Base-by-base conservation (phyloP, 805 yeast genomes). In the Hemisphaericaspora nanyangensis region DNA sequence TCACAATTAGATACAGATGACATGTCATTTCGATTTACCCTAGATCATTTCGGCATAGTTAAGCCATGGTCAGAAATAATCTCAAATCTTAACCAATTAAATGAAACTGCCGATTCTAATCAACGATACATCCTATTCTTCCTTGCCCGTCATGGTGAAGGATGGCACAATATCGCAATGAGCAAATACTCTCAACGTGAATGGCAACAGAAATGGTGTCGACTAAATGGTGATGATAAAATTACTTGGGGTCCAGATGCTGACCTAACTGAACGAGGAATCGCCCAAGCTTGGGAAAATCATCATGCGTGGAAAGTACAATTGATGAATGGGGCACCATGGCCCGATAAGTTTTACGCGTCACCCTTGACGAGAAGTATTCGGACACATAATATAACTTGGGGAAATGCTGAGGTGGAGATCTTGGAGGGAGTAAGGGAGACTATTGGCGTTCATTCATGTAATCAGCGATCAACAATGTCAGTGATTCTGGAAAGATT, bases 61-160 rank as follows among this genome's bases (percentile, higher is more conserved):
- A 46, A 59, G 32, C 43, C 51, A 5, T 75, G 80, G 80, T 39
- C 42, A 1, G 54, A 56, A 3, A 52, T 70, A 22, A 47, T 55
- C 26, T 26, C 20, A 5, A 50, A 58, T 27, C 31, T 75, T 18
- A 45, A 52, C 1, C 43, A 50, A 8, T 54, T 75, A 41, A 72
- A 72, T 44, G 33, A 28, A 3, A 18, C 44, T 6, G 61, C 70
- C 8, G 42, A 48, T 0, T 40, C 42, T 1, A 62, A 67, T 41
- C 74, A 56, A 30, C 42, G 45, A 15, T 74, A 63, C 51, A 77
- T 76, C 46, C 48, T 77, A 35, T 44, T 77, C 4, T 70, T 76
- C 37, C 64, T 76, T 44, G 80, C 80, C 17, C 63, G 86, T 48
- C 86, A 80, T 50, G 86, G 86, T 7, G 82, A 80, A 54, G 86